Evolutionary conservation across 495 filamentous ascomycete genomes (phyloP), one percentile per base, ranked within the genome.

Genomic region (Daldinia bambusicola): DNA sequence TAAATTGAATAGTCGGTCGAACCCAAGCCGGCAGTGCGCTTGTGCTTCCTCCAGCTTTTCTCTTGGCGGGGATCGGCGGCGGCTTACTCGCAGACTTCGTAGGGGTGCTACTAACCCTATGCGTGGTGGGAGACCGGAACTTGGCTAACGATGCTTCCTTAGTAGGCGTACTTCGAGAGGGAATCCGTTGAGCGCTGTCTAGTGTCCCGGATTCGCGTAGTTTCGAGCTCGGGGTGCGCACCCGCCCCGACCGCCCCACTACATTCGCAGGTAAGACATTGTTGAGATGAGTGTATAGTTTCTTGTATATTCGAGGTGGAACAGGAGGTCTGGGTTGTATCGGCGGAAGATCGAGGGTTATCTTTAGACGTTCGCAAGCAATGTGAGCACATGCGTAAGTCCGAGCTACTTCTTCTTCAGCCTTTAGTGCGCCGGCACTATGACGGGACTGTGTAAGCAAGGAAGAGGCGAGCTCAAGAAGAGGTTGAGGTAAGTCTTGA

Each of bases 381-480:
- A 99, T 87, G 78, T 98, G 90, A 1, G 93, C 92, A 76, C 96
- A 98, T 9, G 92, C 93, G 79, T 95, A 97, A 9, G 89, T 86
- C 6, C 95, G 87, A 16, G 91, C 92, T 67, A 93, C 89, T 77
- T 99, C 95, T 78, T 99, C 95, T 62, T 95, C 92, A 7, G 89
- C 85, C 74, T 94, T 97, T 10, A 98, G 81, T 18, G 85, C 91
- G 70, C 87, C 88, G 32, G 94, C 93, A 32, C 89, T 90, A 75
- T 86, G 89, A 7, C 93, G 89, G 5, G 94, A 97, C 75, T 97
- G 95, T 26, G 93, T 91, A 37, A 98, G 88, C 10, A 98, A 86
- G 14, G 92, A 94, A 55, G 85, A 80, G 1, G 95, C 89, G 13
- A 97, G 85, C 53, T 93, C 88, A 32, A 92, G 71, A 13, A 99